Base-by-base conservation (phyloP, 1,284 basidiomycete genomes). In the Ustilago nuda region DNA sequence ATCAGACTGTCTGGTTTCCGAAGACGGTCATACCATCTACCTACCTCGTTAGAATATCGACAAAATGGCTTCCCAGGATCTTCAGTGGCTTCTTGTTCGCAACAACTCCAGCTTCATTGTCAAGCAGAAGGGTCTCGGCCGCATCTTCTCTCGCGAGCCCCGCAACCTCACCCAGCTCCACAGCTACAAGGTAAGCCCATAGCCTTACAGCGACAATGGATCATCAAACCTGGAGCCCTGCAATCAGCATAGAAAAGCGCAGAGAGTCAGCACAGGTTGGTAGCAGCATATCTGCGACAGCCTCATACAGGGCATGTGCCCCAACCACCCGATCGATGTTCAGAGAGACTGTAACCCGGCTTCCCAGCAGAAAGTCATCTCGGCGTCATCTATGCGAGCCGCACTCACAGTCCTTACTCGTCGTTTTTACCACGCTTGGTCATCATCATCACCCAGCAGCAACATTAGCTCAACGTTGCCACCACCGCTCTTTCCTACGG, bases 131-230 rank as follows among this genome's bases (percentile, higher is more conserved):
- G 82, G 81, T 56, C 72, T 85, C 46, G 75, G 77, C 68, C 76
- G 82, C 68, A 77, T 80, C 77, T 85, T 85, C 78, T 79, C 82
- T 58, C 80, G 84, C 68, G 82, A 85, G 79, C 80, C 82, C 43
- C 60, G 66, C 57, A 84, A 84, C 82, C 67, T 85, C 48, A 61
- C 70, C 62, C 66, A 80, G 72, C 72, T 85, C 61, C 84, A 85
- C 83, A 81, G 78, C 73, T 83, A 80, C 83, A 84, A 78, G 73
- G 79, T 81, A 72, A 76, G 74, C 69, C 52, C 1, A 41, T 33
- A 51, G 36, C 39, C 39, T 37, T 55, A 13, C 53, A 30, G 23
- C 27, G 27, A 9, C 33, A 33, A 39, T 7, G 9, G 27, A n/a
- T 9, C 35, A 15, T 1, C 8, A 48, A 46, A 53, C 41, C 54